Percentiles rank a stretch among this genome's conserved stretches.
Evolutionary conservation across 108 stramenopile species (phyloP).

Genomic region (Epithemia pelagica): DNA sequence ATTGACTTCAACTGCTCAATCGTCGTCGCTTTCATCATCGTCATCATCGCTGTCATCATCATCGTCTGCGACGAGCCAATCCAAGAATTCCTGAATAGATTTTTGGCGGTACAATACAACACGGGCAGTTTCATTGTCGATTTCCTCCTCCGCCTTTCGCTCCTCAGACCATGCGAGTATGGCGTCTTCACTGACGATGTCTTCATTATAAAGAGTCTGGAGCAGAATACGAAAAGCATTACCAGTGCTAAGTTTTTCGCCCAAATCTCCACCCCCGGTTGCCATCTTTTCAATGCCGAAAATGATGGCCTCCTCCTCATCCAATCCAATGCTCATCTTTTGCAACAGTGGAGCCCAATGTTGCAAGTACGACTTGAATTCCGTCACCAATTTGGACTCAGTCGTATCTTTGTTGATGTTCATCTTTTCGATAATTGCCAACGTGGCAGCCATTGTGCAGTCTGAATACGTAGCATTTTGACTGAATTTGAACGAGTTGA

Average conservation of each 20-base stretch:
- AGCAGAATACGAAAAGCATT: constrained; percentile 73
- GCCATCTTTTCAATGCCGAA: constrained; percentile 60
- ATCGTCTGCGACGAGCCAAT: constrained; percentile 61
- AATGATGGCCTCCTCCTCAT: constrained; percentile 75
- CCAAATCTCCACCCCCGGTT: constrained; percentile 29
- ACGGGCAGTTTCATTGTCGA: constrained; percentile 32
- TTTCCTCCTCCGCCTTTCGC: constrained; percentile 40
- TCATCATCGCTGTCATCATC: constrained; percentile 46
- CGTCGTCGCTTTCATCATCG: constrained; percentile 17
- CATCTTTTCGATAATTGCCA: constrained; percentile 67
- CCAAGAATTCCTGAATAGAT: constrained; percentile 80
- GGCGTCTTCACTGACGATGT: constrained; percentile 75
- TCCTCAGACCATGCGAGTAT: constrained; percentile 71
- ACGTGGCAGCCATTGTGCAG: constrained; percentile 62
- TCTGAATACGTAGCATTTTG: constrained; percentile 85
- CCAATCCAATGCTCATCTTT: constrained; percentile 63
- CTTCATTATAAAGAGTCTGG: constrained; percentile 74
- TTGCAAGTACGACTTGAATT: constrained; percentile 51
- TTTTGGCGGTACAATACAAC: constrained; percentile 44
- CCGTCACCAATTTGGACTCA: constrained; percentile 52
- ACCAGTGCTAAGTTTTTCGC: constrained; percentile 43
- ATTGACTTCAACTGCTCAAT: too few relatives aligned
- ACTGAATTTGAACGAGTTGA: constrained; percentile 89
- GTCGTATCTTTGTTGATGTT: constrained; percentile 39
- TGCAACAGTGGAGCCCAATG: constrained; percentile 73